Evolutionary conservation across 768 basidiomycete species (phyloP).

Genomic region (Brasilioporus rufonigricans): DNA sequence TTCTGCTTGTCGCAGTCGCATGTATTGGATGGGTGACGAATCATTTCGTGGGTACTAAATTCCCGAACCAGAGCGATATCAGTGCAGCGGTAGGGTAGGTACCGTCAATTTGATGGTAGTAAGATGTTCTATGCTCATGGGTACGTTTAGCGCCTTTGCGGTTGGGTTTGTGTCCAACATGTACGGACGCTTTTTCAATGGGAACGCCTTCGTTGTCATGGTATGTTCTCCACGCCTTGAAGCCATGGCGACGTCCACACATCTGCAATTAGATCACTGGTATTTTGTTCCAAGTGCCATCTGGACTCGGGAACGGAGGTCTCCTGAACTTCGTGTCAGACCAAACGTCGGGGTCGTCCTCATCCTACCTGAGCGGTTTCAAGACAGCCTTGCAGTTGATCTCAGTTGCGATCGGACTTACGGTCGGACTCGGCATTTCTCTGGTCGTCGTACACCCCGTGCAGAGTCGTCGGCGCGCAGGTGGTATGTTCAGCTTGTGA

Average conservation of each 20-base stretch:
- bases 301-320: slow-evolving; percentile 77
- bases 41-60: slow-evolving; percentile 57
- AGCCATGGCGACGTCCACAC: not conserved
- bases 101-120: not conserved
- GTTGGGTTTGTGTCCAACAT: slow-evolving; percentile 79
- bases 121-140: not conserved
- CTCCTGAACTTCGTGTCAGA: slow-evolving; percentile 67
- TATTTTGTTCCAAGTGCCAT: slow-evolving; percentile 83
- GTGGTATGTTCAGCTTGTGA: slow-evolving; percentile 62
- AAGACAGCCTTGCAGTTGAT: slow-evolving; percentile 74
- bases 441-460: slow-evolving; percentile 65
- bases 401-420: slow-evolving; percentile 73
- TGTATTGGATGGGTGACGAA: slow-evolving; percentile 78
- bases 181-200: slow-evolving; percentile 69
- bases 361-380: slow-evolving; percentile 68
- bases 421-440: slow-evolving; percentile 74
- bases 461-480: slow-evolving; percentile 53
- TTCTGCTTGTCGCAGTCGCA: slow-evolving; percentile 56
- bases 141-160: slow-evolving; percentile 57
- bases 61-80: slow-evolving; percentile 71
- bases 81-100: slow-evolving; percentile 69
- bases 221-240: slow-evolving; percentile 35
- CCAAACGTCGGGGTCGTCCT: slow-evolving; percentile 48
- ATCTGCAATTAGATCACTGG: slow-evolving; percentile 54
- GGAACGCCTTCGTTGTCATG: slow-evolving; percentile 81